A percentile compares a stretch with the other conserved stretches of the same genome.
phyloP scores from a whole-genome alignment of 2,329 filamentous ascomycete species.

The Penicillium hordei region DNA sequence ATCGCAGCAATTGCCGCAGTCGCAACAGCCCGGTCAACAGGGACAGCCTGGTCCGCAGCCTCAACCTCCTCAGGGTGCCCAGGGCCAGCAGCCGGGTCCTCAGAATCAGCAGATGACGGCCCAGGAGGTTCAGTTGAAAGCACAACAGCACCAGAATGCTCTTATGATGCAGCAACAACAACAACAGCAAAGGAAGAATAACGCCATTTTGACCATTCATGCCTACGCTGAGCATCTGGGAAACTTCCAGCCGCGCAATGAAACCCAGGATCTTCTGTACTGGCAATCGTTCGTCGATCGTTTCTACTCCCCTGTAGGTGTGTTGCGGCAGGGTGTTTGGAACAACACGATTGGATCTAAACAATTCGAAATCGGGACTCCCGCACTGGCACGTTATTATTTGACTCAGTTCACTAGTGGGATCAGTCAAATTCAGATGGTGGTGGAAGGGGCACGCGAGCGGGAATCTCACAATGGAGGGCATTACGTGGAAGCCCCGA shows the following conservation, averaged over 20 bases:
- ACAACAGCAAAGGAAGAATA: slow-evolving; percentile 35
- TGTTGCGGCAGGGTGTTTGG: slow-evolving; percentile 71
- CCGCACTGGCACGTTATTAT: slow-evolving; percentile 84
- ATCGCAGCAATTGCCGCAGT: slow-evolving; percentile 39
- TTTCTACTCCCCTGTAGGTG: slow-evolving; percentile 77
- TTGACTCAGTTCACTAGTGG: slow-evolving; percentile 85
- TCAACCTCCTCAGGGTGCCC: slow-evolving; percentile 31
- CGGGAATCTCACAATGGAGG: slow-evolving; percentile 60
- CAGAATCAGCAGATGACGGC: slow-evolving; percentile 42
- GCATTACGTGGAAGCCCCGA: slow-evolving; percentile 72
- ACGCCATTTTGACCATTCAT: slow-evolving; percentile 54
- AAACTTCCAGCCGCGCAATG: slow-evolving; percentile 57
- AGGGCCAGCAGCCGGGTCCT: slow-evolving; percentile 34
- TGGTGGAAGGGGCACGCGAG: slow-evolving; percentile 69
- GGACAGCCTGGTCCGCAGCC: slow-evolving; percentile 34
- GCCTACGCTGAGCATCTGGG: slow-evolving; percentile 59
- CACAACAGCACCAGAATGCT: slow-evolving; percentile 41
- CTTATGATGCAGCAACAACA: slow-evolving; percentile 42
- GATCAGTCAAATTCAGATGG: slow-evolving; percentile 79
- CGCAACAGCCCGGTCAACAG: slow-evolving; percentile 34
- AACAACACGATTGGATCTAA: slow-evolving; percentile 62
- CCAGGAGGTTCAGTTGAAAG: slow-evolving; percentile 43
- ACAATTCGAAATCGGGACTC: slow-evolving; percentile 80
- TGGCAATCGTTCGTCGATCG: slow-evolving; percentile 78
- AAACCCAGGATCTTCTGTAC: slow-evolving; percentile 67